Conservation (phyloP, 805 yeast genomes). For the Hanseniaspora vineae region DNA sequence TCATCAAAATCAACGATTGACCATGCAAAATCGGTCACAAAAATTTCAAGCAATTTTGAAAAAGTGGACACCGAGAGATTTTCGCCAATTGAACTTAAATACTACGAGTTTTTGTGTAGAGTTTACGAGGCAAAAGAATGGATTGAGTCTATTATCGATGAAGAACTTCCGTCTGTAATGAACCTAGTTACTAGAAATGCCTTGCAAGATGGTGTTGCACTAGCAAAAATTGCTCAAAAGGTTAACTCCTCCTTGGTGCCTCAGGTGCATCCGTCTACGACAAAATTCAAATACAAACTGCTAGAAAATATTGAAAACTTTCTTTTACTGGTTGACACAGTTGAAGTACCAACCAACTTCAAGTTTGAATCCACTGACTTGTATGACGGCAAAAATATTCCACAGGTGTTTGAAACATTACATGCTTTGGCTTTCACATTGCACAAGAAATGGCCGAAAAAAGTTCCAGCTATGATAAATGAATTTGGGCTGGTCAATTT, state of each 20-base stretch:
- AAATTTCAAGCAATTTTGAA: neutral
- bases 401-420: conserved; percentile 85
- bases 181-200: conserved; percentile 44
- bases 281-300: conserved; percentile 70
- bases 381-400: conserved; percentile 82
- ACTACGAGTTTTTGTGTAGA: conserved; percentile 71
- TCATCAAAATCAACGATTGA: neutral
- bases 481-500: conserved; percentile 49
- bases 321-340: conserved; percentile 51
- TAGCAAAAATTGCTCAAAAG: conserved; percentile 65
- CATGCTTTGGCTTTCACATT: conserved; percentile 78
- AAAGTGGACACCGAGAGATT: conserved; percentile 2
- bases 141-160: conserved; percentile 54
- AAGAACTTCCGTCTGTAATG: conserved; percentile 34
- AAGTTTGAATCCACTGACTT: conserved; percentile 86
- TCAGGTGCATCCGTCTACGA: conserved; percentile 40
- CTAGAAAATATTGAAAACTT: conserved; percentile 86
- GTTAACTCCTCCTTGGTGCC: conserved; percentile 55
- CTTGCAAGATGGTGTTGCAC: conserved; percentile 69
- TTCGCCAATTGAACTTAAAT: conserved; percentile 22
- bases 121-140: conserved; percentile 72
- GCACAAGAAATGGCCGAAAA: conserved; percentile 36
- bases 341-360: conserved; percentile 77
- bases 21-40: neutral
- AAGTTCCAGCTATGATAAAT: conserved; percentile 48